These are phyloP conservation scores for Perkinsus olseni DNA, from an alignment of 169 alveolate species.

Conservation along the genomic window DNA sequence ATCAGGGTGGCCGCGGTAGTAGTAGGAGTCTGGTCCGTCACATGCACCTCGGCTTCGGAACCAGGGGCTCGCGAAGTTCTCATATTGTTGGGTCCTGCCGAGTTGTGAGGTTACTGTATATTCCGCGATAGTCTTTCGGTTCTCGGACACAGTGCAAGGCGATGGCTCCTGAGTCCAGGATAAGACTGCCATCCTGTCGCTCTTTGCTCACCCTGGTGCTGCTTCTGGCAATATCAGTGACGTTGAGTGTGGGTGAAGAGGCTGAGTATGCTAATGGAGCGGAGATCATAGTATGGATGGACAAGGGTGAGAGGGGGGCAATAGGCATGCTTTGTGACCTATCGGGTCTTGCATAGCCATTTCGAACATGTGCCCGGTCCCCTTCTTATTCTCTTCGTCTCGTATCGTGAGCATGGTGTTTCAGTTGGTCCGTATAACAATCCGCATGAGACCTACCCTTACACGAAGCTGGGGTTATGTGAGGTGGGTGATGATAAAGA, in stretches of 20 bases:
- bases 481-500: not conserved
- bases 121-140: too few species aligned
- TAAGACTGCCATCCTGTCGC: not conserved
- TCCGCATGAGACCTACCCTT: constrained; percentile 36
- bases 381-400: too few species aligned
- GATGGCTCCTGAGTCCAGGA: too few species aligned
- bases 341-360: too few species aligned
- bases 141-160: too few species aligned
- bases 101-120: too few species aligned
- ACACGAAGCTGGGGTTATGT: constrained; percentile 16
- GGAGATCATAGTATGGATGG: not conserved
- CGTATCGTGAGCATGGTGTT: too few species aligned
- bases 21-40: not conserved
- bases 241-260: not conserved
- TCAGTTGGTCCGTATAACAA: constrained; percentile 21
- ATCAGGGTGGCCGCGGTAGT: not conserved
- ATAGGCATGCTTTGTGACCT: too few species aligned
- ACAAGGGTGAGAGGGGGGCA: not conserved
- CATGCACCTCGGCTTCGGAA: too few species aligned
- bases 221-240: not conserved
- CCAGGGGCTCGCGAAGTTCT: too few species aligned
- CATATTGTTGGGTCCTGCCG: too few species aligned
- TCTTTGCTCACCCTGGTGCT: not conserved
- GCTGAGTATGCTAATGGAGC: not conserved
- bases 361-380: too few species aligned